These are phyloP conservation scores for Trametes polyzona DNA, from an alignment of 1,284 basidiomycete species.

Conservation along the genomic window DNA sequence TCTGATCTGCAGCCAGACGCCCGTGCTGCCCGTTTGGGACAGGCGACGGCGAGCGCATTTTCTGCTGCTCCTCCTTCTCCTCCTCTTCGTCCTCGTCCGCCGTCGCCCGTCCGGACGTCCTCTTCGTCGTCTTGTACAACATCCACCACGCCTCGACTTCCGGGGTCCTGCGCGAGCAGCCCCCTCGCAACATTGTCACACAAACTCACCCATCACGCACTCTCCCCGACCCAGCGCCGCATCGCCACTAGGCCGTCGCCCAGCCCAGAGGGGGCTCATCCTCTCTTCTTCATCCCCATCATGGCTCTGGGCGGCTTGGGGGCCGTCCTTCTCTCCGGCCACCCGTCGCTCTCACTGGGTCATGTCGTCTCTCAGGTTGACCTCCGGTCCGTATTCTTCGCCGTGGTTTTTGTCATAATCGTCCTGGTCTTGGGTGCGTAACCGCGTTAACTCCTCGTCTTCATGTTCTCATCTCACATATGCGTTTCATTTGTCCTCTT, in stretches of 20 bases:
- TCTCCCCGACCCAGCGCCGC: constrained; percentile 40
- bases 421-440: constrained; percentile 72
- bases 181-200: constrained; percentile 50
- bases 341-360: constrained; percentile 50
- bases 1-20: constrained; percentile 19
- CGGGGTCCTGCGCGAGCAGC: constrained; percentile 42
- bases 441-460: constrained; percentile 7
- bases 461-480: constrained; percentile 1
- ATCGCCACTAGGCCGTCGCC: constrained; percentile 40
- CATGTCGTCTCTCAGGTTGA: constrained; percentile 60
- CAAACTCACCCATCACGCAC: constrained; percentile 26
- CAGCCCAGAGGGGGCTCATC: constrained; percentile 34
- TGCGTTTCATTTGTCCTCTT: constrained; percentile 14
- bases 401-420: constrained; percentile 67
- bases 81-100: constrained; percentile 1
- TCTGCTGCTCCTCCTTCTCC: constrained; percentile 37
- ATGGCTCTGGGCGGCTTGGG: constrained; percentile 62
- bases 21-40: constrained; percentile 5
- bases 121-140: constrained; percentile 20
- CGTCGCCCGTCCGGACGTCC: neutral
- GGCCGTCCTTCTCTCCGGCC: constrained; percentile 60
- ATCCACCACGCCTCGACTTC: constrained; percentile 7
- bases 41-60: constrained; percentile 23
- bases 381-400: constrained; percentile 68
- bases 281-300: constrained; percentile 58